A percentile compares a stretch with the other conserved stretches of the same genome.
Evolutionary conservation across 768 basidiomycete genomes (phyloP).

Genomic region (Clitopilus hobsonii): DNA sequence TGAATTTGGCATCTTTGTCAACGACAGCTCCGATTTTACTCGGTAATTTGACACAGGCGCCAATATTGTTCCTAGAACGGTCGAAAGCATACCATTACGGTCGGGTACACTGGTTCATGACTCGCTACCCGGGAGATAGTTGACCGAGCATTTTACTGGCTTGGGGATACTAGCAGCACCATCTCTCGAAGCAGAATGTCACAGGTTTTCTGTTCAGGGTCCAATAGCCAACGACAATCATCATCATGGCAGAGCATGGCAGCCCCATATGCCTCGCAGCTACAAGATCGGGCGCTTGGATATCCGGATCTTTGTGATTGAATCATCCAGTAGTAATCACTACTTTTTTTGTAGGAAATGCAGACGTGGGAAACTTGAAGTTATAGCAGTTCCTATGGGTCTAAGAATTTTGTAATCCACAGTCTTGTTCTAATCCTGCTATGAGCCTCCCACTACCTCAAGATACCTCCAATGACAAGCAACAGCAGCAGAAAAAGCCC

Average conservation of each 20-base stretch:
- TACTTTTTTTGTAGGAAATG: conserved; percentile 17
- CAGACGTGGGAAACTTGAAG: conserved; percentile 21
- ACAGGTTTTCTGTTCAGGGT: background rate
- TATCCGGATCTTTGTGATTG: conserved; percentile 10
- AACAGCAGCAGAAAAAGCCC: conserved; percentile 64
- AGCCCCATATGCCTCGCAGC: background rate
- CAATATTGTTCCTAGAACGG: too few relatives aligned
- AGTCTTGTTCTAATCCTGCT: conserved; percentile 17
- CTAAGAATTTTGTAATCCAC: conserved; percentile 16
- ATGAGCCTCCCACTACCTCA: conserved; percentile 15
- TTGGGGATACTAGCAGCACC: too few relatives aligned
- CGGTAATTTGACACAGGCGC: background rate
- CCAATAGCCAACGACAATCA: background rate
- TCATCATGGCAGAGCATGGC: background rate
- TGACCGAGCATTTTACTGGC: background rate
- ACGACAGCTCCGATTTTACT: background rate
- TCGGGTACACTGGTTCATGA: background rate
- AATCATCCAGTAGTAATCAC: conserved; percentile 5
- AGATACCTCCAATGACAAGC: conserved; percentile 16
- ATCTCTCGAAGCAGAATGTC: too few relatives aligned
- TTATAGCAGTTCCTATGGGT: conserved; percentile 8
- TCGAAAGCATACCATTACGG: too few relatives aligned
- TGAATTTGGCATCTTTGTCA: background rate
- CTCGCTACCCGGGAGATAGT: background rate
- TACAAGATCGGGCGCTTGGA: conserved; percentile 1